Evolutionary conservation across 2,329 filamentous ascomycete genomes (phyloP).

Genomic region (Cytospora leucostoma): DNA sequence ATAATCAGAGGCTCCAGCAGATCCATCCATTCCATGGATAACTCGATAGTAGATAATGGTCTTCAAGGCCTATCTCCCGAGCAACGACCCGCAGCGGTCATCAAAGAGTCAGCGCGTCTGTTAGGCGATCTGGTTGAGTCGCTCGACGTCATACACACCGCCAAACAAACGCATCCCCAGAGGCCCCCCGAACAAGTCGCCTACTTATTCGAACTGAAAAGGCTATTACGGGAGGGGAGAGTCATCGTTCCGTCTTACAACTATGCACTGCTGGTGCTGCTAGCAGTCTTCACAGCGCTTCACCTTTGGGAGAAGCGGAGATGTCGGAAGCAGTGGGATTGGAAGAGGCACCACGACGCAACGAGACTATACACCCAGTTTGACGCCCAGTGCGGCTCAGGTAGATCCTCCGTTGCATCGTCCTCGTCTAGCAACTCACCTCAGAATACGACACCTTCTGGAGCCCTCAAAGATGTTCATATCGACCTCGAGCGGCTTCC

Average conservation of each 20-base stretch:
- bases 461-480: constrained; percentile 31
- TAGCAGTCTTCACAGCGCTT: constrained; percentile 34
- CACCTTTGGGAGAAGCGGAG: constrained; percentile 33
- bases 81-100: constrained; percentile 3
- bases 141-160: constrained; percentile 8
- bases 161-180: not conserved
- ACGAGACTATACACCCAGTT: not conserved
- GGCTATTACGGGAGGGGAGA: constrained; percentile 38
- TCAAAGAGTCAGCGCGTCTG: constrained; percentile 1
- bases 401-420: constrained; percentile 22
- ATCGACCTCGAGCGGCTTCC: constrained; percentile 41
- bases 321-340: constrained; percentile 32
- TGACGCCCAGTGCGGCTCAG: not conserved
- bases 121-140: not conserved
- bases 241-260: constrained; percentile 40
- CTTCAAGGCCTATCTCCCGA: not conserved
- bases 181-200: constrained; percentile 37
- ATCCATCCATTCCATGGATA: not conserved
- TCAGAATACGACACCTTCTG: constrained; percentile 33
- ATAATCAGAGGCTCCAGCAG: not conserved
- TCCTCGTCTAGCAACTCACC: constrained; percentile 40
- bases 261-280: constrained; percentile 35
- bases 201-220: constrained; percentile 39
- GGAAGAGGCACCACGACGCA: constrained; percentile 17
- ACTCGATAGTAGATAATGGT: not conserved